Evolutionary conservation across 371 early-diverging fungal species (phyloP), one percentile per base, ranked within the genome.

Genomic region (Blakeslea trispora): DNA sequence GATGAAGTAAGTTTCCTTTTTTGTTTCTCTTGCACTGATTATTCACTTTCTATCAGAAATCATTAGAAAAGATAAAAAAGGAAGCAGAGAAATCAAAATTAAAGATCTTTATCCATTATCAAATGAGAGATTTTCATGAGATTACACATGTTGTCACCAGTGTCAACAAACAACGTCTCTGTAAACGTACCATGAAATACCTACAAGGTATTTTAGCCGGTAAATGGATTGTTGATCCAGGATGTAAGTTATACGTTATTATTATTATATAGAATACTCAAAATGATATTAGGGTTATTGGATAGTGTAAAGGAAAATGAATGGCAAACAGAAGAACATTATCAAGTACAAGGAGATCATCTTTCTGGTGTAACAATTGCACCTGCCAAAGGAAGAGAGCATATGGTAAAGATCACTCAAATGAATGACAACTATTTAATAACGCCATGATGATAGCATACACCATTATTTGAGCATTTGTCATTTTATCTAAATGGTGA

Each of bases 111-210:
- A 45, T 65, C 23, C 61, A 65, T 42, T 47, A 54, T 17, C 45
- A 64, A 22, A 49, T 61, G 13, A 57, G 61, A 23, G 57, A 62
- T 19, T 59, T 67, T 45, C 51, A 62, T 37, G 57, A 59, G 7
- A 61, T 73, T 9, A 71, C 71, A 0, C 77, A 76, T 42, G 37
- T 76, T 3, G 57, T 72, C 17, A 68, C 71, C 1, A 61, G 63
- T 11, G 54, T 63, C 15, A 57, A 77, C 24, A 69, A 70, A n/a
- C 32, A 65, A 0, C 31, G 61, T 2, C 28, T 71, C 5, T 67
- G 73, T 35, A 37, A 50, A 10, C 35, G 78, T 24, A 74, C 78
- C 13, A 53, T 71, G 10, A 77, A 77, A 44, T 77, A 77, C 46
- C 45, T 74, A 0, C 61, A 59, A 18, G 69, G 71, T 5, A 51